Evolutionary conservation across 176 grass and related monocot species (phyloP).

Genomic region (Juncus inflexus): DNA sequence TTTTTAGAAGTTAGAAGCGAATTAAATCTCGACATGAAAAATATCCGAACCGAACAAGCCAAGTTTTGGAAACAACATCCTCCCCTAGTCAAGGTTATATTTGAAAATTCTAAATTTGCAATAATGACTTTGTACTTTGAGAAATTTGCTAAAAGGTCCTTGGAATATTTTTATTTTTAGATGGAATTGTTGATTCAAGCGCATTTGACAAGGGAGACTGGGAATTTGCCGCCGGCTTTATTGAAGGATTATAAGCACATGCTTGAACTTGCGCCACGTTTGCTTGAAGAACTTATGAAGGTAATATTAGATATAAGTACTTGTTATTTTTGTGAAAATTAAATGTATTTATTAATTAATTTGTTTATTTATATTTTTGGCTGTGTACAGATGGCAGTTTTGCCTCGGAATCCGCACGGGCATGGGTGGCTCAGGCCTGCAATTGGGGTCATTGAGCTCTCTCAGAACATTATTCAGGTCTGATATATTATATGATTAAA

Average conservation of each 20-base stretch:
- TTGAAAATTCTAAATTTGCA: slow-evolving; percentile 18
- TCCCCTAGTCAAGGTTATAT: slow-evolving; percentile 83
- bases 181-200: slow-evolving; percentile 95
- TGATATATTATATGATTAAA: neutral
- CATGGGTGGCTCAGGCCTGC: slow-evolving; percentile 97
- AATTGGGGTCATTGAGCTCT: slow-evolving; percentile 92
- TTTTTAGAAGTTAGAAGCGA: slow-evolving; percentile 95
- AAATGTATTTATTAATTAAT: neutral
- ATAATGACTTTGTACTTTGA: neutral
- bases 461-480: slow-evolving; percentile 97
- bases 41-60: slow-evolving; percentile 89
- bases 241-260: slow-evolving; percentile 86
- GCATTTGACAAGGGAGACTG: slow-evolving; percentile 75
- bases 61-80: slow-evolving; percentile 99
- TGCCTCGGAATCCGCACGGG: slow-evolving; percentile 62
- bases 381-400: slow-evolving; percentile 70
- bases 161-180: slow-evolving; percentile 39
- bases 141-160: slow-evolving; percentile 1
- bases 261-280: slow-evolving; percentile 98
- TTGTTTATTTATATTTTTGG: neutral
- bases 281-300: slow-evolving; percentile 95
- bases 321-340: neutral
- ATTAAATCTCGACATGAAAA: slow-evolving; percentile 97
- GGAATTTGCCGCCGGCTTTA: slow-evolving; percentile 53
- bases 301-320: slow-evolving; percentile 27